Conservation (phyloP, 2,329 filamentous ascomycete species). For the Geosmithia morbida region DNA sequence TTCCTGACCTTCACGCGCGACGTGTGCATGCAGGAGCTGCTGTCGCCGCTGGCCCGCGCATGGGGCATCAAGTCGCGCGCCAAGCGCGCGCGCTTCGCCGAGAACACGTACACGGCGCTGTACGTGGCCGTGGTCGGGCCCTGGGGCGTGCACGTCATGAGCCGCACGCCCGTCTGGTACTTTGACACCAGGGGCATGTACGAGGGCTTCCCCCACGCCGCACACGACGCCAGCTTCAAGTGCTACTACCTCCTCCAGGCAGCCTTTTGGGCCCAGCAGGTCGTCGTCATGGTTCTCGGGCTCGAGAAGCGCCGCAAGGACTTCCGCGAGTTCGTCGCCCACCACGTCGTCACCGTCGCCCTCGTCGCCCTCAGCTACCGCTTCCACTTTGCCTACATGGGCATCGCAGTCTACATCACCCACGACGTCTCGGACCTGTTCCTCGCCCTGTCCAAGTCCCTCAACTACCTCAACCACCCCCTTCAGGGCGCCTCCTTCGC, state of each 20-base stretch:
- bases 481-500: conserved; percentile 75
- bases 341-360: conserved; percentile 78
- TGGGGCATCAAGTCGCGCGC: conserved; percentile 56
- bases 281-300: conserved; percentile 71
- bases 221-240: conserved; percentile 73
- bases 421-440: conserved; percentile 95
- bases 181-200: conserved; percentile 90
- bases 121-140: conserved; percentile 80
- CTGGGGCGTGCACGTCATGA: conserved; percentile 82
- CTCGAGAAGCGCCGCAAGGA: conserved; percentile 91
- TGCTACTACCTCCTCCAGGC: conserved; percentile 93
- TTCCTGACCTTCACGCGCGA: conserved; percentile 88
- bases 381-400: conserved; percentile 95
- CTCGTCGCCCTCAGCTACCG: conserved; percentile 81
- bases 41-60: conserved; percentile 59
- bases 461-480: conserved; percentile 76
- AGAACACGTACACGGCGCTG: conserved; percentile 85
- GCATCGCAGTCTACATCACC: conserved; percentile 83
- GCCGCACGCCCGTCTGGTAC: conserved; percentile 79
- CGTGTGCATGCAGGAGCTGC: conserved; percentile 84
- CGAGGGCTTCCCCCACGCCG: conserved; percentile 69
- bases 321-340: conserved; percentile 81
- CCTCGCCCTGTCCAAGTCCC: conserved; percentile 78
- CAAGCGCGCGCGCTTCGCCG: conserved; percentile 88
- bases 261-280: conserved; percentile 91